Percentiles rank a stretch among this genome's conserved stretches.
phyloP scores from a whole-genome alignment of 257 asterid species.

The Thymus mandschuricus region DNA sequence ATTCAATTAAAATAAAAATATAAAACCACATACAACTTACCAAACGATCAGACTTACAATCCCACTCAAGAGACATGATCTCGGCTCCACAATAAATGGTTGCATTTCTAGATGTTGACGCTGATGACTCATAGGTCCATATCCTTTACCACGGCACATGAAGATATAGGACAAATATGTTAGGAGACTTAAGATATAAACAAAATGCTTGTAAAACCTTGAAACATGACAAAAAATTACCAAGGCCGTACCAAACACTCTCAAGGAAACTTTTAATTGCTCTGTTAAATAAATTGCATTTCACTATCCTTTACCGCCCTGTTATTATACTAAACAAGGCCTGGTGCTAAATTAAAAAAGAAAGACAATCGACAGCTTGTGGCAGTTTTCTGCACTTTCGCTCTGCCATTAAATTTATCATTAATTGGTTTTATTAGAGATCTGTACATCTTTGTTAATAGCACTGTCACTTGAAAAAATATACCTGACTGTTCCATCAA shows the following conservation, averaged over 20 bases:
- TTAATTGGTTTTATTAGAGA: constrained; percentile 22
- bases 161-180: constrained; percentile 18
- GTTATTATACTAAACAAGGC: background rate
- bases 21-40: constrained; percentile 46
- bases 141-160: constrained; percentile 60
- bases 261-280: background rate
- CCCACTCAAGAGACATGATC: constrained; percentile 98
- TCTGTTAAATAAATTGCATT: background rate
- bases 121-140: constrained; percentile 89
- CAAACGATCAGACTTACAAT: constrained; percentile 95
- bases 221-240: constrained; percentile 11
- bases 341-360: background rate
- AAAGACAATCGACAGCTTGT: background rate
- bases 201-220: constrained; percentile 11
- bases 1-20: constrained; percentile 15
- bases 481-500: constrained; percentile 95
- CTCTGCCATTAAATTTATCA: constrained; percentile 13
- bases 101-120: constrained; percentile 89
- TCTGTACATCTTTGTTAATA: constrained; percentile 20
- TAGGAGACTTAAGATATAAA: constrained; percentile 1
- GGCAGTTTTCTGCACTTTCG: constrained; percentile 6
- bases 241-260: background rate
- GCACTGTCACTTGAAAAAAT: constrained; percentile 16
- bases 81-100: constrained; percentile 98
- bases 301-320: background rate